These are phyloP conservation scores for Trifolium repens DNA, from an alignment of 306 rosid species.

Conservation along the genomic window DNA sequence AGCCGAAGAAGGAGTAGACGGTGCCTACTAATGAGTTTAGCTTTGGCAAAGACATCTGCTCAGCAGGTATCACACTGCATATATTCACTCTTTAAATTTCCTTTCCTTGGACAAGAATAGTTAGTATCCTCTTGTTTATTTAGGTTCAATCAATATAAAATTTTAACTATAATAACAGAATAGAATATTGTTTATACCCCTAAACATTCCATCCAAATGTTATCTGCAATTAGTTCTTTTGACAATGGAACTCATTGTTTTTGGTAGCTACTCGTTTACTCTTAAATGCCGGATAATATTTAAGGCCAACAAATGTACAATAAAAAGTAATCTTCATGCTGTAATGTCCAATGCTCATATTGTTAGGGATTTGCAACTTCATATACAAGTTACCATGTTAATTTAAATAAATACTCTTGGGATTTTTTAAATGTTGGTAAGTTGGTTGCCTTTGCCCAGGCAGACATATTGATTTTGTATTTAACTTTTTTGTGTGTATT, in stretches of 20 bases:
- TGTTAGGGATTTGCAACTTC: slow-evolving; percentile 38
- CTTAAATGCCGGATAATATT: slow-evolving; percentile 24
- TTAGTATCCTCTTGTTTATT: slow-evolving; percentile 28
- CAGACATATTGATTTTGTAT: background rate
- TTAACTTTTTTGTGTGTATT: no score
- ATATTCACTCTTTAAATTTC: slow-evolving; percentile 22
- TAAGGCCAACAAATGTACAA: slow-evolving; percentile 24
- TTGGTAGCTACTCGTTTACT: slow-evolving; percentile 16
- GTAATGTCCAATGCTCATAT: slow-evolving; percentile 5
- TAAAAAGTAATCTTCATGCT: slow-evolving; percentile 14
- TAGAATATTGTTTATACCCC: slow-evolving; percentile 14
- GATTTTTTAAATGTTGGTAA: background rate
- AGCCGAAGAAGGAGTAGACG: slow-evolving; percentile 98
- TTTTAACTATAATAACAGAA: slow-evolving; percentile 10
- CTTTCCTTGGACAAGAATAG: slow-evolving; percentile 37
- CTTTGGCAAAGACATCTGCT: slow-evolving; percentile 89
- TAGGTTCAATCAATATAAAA: slow-evolving; percentile 24
- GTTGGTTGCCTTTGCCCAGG: background rate
- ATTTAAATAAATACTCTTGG: background rate
- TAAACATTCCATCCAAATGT: slow-evolving; percentile 4
- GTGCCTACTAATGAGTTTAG: slow-evolving; percentile 92
- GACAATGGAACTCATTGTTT: slow-evolving; percentile 2
- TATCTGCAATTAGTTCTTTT: slow-evolving; percentile 15
- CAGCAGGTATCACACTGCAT: slow-evolving; percentile 66
- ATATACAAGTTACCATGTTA: slow-evolving; percentile 1